A percentile compares a stretch with the other conserved stretches of the same genome.
These are phyloP conservation scores for Saxophila tyrrhenica DNA, from an alignment of 495 filamentous ascomycete genomes.

Conservation along the genomic window DNA sequence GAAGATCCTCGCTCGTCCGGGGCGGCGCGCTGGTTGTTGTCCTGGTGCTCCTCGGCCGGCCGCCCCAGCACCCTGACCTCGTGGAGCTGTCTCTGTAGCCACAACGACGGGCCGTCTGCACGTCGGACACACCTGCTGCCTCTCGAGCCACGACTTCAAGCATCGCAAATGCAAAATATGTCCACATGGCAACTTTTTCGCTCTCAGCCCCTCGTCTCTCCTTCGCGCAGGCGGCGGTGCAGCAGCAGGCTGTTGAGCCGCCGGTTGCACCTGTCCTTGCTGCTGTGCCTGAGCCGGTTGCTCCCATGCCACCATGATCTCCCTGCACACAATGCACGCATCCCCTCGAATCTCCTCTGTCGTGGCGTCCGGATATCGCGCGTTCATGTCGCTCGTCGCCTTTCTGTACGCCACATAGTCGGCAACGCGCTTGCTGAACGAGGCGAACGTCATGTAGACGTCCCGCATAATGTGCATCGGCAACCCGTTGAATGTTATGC, in stretches of 20 bases:
- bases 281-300: constrained; percentile 27
- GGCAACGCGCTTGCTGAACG: constrained; percentile 74
- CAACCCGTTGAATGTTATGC: constrained; percentile 85
- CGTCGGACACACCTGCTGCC: constrained; percentile 94
- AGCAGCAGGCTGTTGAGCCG: constrained; percentile 6
- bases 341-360: constrained; percentile 80
- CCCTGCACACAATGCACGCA: constrained; percentile 94
- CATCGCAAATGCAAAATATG: constrained; percentile 93
- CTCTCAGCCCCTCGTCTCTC: constrained; percentile 66
- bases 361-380: constrained; percentile 83
- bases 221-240: constrained; percentile 26
- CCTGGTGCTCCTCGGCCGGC: constrained; percentile 17
- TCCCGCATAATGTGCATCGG: constrained; percentile 96
- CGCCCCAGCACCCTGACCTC: constrained; percentile 1
- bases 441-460: constrained; percentile 82
- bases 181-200: constrained; percentile 92
- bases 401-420: constrained; percentile 82
- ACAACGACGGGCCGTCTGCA: constrained; percentile 70
- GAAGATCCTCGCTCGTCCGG: constrained; percentile 39
- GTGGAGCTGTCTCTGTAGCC: constrained; percentile 1
- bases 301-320: constrained; percentile 76
- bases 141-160: constrained; percentile 92
- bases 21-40: constrained; percentile 18
- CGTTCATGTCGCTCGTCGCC: constrained; percentile 84
- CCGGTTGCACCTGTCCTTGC: constrained; percentile 9